Evolutionary conservation across 2,329 filamentous ascomycete species (phyloP).

Genomic region (Epichloe glyceriae): DNA sequence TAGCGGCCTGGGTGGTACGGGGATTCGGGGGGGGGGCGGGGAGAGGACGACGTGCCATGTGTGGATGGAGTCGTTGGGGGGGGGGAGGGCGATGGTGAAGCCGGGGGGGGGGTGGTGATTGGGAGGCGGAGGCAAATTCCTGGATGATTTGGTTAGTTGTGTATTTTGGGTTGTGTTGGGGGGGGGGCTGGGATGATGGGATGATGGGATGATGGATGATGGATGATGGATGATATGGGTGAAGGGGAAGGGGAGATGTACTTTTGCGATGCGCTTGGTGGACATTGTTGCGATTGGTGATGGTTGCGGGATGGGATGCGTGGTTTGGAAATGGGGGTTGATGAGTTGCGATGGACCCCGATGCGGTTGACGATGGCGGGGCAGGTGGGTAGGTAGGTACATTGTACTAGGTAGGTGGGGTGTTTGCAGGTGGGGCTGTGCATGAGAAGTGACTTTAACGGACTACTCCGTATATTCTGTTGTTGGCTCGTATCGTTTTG

Average conservation of each 20-base stretch:
- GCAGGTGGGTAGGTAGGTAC: neutral
- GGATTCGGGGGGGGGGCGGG: constrained; percentile 28
- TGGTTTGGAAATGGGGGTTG: too few relatives aligned
- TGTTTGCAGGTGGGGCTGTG: too few relatives aligned
- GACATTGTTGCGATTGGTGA: constrained; percentile 21
- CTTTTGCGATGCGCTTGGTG: constrained; percentile 33
- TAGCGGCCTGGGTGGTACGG: constrained; percentile 56
- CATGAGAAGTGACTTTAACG: too few relatives aligned
- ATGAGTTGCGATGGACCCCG: too few relatives aligned
- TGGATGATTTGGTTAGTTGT: constrained; percentile 14
- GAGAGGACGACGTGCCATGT: constrained; percentile 37
- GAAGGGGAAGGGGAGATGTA: constrained; percentile 8
- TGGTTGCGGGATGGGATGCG: neutral
- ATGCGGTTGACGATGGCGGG: neutral
- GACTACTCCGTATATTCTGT: too few relatives aligned
- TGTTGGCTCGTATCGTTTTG: too few relatives aligned
- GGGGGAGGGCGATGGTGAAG: constrained; percentile 33
- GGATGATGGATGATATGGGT: neutral
- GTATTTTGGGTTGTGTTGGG: neutral
- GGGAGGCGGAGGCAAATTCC: constrained; percentile 41
- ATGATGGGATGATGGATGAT: neutral
- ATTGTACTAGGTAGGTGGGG: too few relatives aligned
- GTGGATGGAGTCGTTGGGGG: constrained; percentile 34
- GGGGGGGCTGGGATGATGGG: too few relatives aligned
- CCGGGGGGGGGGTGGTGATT: constrained; percentile 29